A percentile compares a stretch with the other conserved stretches of the same genome.
phyloP scores from a whole-genome alignment of 2,329 filamentous ascomycete genomes.

The Clonostachys chloroleuca region DNA sequence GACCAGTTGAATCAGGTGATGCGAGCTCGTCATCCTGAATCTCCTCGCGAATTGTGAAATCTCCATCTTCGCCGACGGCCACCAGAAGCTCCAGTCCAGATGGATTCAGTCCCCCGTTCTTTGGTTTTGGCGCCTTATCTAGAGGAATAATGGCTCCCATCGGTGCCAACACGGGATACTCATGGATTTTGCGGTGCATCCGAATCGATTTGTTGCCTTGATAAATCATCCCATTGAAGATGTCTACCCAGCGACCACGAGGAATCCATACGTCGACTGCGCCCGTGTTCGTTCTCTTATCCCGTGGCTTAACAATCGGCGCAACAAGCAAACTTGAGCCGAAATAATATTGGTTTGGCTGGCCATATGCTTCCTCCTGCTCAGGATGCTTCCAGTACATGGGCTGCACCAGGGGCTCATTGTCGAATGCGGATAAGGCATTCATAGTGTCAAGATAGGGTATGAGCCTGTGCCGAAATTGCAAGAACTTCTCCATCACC shows the following conservation, averaged over 20 bases:
- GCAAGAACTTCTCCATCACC: slow-evolving; percentile 43
- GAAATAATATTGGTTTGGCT: slow-evolving; percentile 56
- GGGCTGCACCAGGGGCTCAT: slow-evolving; percentile 52
- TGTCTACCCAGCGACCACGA: slow-evolving; percentile 47
- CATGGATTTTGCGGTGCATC: slow-evolving; percentile 42
- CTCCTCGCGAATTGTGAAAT: slow-evolving; percentile 47
- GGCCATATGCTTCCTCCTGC: slow-evolving; percentile 45
- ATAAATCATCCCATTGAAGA: slow-evolving; percentile 54
- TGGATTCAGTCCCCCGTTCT: slow-evolving; percentile 43
- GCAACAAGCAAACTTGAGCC: slow-evolving; percentile 51
- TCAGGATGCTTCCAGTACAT: slow-evolving; percentile 58
- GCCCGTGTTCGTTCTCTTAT: slow-evolving; percentile 38
- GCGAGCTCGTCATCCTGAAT: not conserved
- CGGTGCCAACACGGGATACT: slow-evolving; percentile 46
- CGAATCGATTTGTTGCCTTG: slow-evolving; percentile 48
- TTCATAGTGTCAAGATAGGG: slow-evolving; percentile 60
- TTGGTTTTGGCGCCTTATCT: slow-evolving; percentile 31
- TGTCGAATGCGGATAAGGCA: slow-evolving; percentile 31
- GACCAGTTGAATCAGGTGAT: not conserved
- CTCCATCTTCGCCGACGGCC: slow-evolving; percentile 39
- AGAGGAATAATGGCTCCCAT: slow-evolving; percentile 56
- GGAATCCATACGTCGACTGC: slow-evolving; percentile 53
- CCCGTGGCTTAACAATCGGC: slow-evolving; percentile 48
- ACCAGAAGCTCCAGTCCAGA: slow-evolving; percentile 41
- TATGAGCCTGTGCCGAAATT: slow-evolving; percentile 52